phyloP scores from a whole-genome alignment of 148 eudicot species.

The Bassia scoparia region DNA sequence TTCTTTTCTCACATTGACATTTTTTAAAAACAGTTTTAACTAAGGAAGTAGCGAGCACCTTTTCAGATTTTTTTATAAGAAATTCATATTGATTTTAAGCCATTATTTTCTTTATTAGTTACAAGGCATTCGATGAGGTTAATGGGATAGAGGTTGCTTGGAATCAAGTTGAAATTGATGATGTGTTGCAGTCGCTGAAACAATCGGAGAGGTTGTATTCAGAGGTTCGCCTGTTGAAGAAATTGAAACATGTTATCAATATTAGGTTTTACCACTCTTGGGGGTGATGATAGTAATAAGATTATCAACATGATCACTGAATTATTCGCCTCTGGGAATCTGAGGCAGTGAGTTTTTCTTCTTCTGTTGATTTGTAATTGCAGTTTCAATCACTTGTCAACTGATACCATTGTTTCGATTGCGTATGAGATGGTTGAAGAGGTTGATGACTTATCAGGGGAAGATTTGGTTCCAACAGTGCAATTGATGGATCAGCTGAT shows the following conservation, averaged over 20 bases:
- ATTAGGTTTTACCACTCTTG: slow-evolving; percentile 62
- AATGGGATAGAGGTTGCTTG: slow-evolving; percentile 91
- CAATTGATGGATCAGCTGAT: slow-evolving; percentile 60
- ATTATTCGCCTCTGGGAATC: slow-evolving; percentile 70
- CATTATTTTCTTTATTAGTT: slow-evolving; percentile 31
- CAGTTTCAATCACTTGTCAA: not conserved
- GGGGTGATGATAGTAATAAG: slow-evolving; percentile 60
- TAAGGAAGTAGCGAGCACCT: not conserved
- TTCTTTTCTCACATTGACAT: not conserved
- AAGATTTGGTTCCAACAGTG: slow-evolving; percentile 49
- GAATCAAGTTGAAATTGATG: slow-evolving; percentile 66
- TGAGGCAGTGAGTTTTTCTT: slow-evolving; percentile 63
- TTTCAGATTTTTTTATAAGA: not conserved
- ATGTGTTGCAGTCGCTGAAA: slow-evolving; percentile 43
- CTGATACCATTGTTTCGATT: slow-evolving; percentile 54
- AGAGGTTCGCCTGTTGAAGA: slow-evolving; percentile 65
- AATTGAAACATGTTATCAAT: slow-evolving; percentile 69
- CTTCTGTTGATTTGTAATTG: not conserved
- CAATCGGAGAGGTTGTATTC: slow-evolving; percentile 56
- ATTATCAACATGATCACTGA: slow-evolving; percentile 86
- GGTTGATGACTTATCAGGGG: slow-evolving; percentile 40
- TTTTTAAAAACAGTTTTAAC: not conserved
- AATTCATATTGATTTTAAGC: slow-evolving; percentile 14
- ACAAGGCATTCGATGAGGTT: slow-evolving; percentile 76
- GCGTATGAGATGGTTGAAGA: slow-evolving; percentile 73